Base-by-base conservation (phyloP, 192 early-diverging fungal genomes). In the Thoreauomyces humboldtii region DNA sequence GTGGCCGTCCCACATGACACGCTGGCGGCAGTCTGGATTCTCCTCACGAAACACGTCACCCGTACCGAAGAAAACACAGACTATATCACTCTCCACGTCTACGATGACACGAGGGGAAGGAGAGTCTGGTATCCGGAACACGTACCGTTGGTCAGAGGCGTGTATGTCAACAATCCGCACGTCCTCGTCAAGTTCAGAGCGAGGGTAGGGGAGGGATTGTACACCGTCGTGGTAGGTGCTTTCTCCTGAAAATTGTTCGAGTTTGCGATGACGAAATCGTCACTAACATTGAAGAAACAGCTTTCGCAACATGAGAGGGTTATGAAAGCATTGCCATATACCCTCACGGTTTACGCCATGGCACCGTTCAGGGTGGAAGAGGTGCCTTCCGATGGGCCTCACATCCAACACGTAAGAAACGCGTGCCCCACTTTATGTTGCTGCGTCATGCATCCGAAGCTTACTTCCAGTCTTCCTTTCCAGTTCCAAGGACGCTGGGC, bases 91-190 rank as follows among this genome's bases (percentile, higher is more conserved):
- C 63, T 93, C 25, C 90, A 93, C 73, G 78, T 96, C 6, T 96
- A 89, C 71, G 86, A 86, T 61, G 73, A 77, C 51, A 86, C 85
- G 46, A 65, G 79, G 52, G 83, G 89, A 2, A 71, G 82, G 15
- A 79, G 82, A 35, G 71, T 88, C 6, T 88, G 87, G 71, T 88
- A 88, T 66, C 87, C 87, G 24, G 81, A 80, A 0, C 70, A 77
- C 7, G n/a, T n/a, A n/a, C 81, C 89, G 9, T 70, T 85, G 42
- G 67, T 82, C 56, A 80, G 88, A 59, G 92, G 91, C 35, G 87
- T 84, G 28, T 94, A 92, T 71, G 86, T 93, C 32, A 96, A 96
- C 71, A 90, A 82, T 47, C 89, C 86, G n/a, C 89, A 93, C 68
- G 84, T 89, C 51, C 72, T 90, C 63, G 50, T 69, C 46, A 43